Conservation (phyloP, 164 flowering plant species). For the Chloranthus sessilifolius region DNA sequence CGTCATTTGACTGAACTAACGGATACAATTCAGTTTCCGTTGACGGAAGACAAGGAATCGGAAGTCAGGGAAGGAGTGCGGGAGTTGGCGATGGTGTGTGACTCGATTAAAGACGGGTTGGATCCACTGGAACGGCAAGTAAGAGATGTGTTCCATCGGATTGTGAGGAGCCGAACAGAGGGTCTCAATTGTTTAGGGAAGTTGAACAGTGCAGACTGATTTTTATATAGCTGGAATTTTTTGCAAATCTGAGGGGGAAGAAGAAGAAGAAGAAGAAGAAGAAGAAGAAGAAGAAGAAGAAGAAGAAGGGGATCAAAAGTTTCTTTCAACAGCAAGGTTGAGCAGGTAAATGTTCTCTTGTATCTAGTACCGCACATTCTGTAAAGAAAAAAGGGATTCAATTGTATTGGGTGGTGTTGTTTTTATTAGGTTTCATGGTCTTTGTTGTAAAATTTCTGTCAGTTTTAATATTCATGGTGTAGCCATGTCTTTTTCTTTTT, state of each 20-base stretch:
- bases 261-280: too few species aligned
- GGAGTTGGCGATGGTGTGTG: conserved; percentile 41
- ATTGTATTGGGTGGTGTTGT: conserved; percentile 24
- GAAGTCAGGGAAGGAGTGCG: conserved; percentile 52
- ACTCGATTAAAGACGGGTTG: conserved; percentile 44
- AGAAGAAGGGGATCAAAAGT: background rate
- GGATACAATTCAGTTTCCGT: conserved; percentile 54
- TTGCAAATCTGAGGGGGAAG: too few species aligned
- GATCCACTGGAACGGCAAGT: conserved; percentile 72
- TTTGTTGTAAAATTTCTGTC: conserved; percentile 27
- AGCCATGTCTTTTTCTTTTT: conserved; percentile 9
- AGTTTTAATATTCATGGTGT: conserved; percentile 17
- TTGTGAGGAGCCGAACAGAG: conserved; percentile 66
- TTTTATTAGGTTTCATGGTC: conserved; percentile 18
- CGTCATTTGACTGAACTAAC: conserved; percentile 46
- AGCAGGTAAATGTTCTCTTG: conserved; percentile 12
- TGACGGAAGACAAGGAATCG: conserved; percentile 45
- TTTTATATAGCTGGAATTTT: background rate
- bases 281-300: conserved; percentile 9
- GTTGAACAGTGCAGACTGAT: conserved; percentile 27
- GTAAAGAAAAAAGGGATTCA: conserved; percentile 26
- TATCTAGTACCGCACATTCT: conserved; percentile 2
- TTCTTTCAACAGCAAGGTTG: conserved; percentile 8
- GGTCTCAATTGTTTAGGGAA: conserved; percentile 55
- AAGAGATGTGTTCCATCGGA: conserved; percentile 73